Percentiles rank a stretch among this genome's conserved stretches.
phyloP scores from a whole-genome alignment of 371 early-diverging fungal species.

The Parasitella parasitica region DNA sequence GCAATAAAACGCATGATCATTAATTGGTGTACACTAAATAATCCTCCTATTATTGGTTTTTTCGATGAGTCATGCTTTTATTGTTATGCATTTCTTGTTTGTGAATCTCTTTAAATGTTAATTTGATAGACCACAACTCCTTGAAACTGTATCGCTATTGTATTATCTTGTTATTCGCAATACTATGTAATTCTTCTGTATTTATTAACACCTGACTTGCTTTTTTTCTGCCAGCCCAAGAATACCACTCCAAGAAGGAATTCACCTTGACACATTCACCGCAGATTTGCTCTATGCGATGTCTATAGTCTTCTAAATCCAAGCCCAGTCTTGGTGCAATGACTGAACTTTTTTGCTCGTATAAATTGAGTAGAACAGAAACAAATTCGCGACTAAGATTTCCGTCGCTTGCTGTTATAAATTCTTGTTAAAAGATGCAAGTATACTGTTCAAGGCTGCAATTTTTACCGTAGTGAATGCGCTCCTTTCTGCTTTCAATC shows the following conservation, averaged over 20 bases:
- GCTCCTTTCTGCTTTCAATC: constrained; percentile 24
- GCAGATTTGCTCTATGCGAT: constrained; percentile 39
- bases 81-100: not conserved
- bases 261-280: constrained; percentile 40
- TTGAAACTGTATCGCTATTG: too few species aligned
- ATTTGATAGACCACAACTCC: not conserved
- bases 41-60: not conserved
- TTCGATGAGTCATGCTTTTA: not conserved
- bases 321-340: constrained; percentile 33
- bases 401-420: constrained; percentile 22
- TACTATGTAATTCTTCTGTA: not conserved
- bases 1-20: not conserved
- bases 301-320: constrained; percentile 35
- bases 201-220: not conserved
- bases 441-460: not conserved
- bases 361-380: constrained; percentile 13
- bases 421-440: not conserved
- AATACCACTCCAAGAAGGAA: constrained; percentile 32
- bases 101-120: not conserved
- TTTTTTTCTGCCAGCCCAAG: constrained; percentile 8
- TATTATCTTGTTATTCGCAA: too few species aligned
- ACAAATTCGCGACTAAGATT: constrained; percentile 31
- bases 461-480: constrained; percentile 29
- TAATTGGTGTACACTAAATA: not conserved
- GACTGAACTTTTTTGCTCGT: not conserved